These are phyloP conservation scores for Botrytis deweyae DNA, from an alignment of 2,329 filamentous ascomycete genomes.

Conservation along the genomic window DNA sequence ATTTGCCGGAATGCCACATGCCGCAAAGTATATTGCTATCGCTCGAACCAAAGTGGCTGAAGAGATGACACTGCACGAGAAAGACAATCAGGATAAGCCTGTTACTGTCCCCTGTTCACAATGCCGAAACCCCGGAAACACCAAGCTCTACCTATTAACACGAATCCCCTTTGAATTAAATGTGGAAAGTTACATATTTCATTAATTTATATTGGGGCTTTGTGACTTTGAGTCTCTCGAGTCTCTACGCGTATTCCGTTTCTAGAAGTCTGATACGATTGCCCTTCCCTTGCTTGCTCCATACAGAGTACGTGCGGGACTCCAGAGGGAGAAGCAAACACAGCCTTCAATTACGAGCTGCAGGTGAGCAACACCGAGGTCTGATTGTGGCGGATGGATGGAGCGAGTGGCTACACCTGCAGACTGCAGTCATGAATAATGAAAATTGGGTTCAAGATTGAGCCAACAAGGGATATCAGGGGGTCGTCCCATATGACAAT, in stretches of 20 bases:
- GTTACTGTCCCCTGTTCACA: no score
- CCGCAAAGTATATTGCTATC: not conserved
- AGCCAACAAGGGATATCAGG: not conserved
- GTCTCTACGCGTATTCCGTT: not conserved
- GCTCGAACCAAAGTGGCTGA: not conserved
- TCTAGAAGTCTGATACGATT: not conserved
- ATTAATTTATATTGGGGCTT: not conserved
- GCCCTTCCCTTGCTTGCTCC: no score
- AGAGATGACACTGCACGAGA: not conserved
- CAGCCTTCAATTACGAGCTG: not conserved
- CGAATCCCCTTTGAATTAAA: not conserved
- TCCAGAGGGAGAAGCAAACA: not conserved
- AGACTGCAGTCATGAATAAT: not conserved
- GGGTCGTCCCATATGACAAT: not conserved
- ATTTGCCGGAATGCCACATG: not conserved
- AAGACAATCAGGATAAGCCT: not conserved
- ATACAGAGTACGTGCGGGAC: not conserved
- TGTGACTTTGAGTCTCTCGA: not conserved
- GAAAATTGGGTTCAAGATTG: not conserved
- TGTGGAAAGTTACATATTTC: not conserved
- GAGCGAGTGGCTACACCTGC: not conserved
- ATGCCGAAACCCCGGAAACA: slow-evolving; percentile 10
- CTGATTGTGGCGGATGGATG: not conserved
- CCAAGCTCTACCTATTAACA: not conserved
- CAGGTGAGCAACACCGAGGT: not conserved